Conservation (phyloP, 768 basidiomycete genomes). For the Trametopsis cervina region DNA sequence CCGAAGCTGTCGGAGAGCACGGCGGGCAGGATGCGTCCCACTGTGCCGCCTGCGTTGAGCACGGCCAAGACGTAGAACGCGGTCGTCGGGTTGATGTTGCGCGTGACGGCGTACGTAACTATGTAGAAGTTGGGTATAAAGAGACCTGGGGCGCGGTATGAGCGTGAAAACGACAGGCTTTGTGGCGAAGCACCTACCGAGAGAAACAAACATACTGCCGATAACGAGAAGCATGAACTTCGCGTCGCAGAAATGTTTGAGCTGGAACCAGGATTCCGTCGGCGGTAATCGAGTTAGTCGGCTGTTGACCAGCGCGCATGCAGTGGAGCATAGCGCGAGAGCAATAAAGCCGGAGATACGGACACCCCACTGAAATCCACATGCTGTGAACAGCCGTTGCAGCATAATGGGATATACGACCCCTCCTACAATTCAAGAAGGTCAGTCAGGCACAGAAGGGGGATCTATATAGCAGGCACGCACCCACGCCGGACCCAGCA, state of each 20-base stretch:
- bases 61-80: slow-evolving; percentile 55
- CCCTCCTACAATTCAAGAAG: slow-evolving; percentile 39
- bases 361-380: slow-evolving; percentile 61
- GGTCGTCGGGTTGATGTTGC: slow-evolving; percentile 28
- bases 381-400: slow-evolving; percentile 43
- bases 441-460: neutral
- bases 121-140: slow-evolving; percentile 73
- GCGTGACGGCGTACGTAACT: slow-evolving; percentile 46
- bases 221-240: slow-evolving; percentile 45
- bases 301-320: slow-evolving; percentile 38
- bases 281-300: slow-evolving; percentile 18
- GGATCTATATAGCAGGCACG: neutral
- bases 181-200: slow-evolving; percentile 35
- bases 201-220: slow-evolving; percentile 52
- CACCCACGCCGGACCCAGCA: slow-evolving; percentile 63
- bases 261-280: slow-evolving; percentile 17
- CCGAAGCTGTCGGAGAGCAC: slow-evolving; percentile 60
- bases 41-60: slow-evolving; percentile 61
- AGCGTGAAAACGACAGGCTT: neutral
- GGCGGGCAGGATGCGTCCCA: slow-evolving; percentile 60
- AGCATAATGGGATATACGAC: slow-evolving; percentile 63
- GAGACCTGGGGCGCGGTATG: slow-evolving; percentile 35
- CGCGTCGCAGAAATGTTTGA: slow-evolving; percentile 34
- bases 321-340: slow-evolving; percentile 37
- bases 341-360: slow-evolving; percentile 49